Evolutionary conservation across 495 filamentous ascomycete species (phyloP).

Genomic region (Penicillium atrosanguineum): DNA sequence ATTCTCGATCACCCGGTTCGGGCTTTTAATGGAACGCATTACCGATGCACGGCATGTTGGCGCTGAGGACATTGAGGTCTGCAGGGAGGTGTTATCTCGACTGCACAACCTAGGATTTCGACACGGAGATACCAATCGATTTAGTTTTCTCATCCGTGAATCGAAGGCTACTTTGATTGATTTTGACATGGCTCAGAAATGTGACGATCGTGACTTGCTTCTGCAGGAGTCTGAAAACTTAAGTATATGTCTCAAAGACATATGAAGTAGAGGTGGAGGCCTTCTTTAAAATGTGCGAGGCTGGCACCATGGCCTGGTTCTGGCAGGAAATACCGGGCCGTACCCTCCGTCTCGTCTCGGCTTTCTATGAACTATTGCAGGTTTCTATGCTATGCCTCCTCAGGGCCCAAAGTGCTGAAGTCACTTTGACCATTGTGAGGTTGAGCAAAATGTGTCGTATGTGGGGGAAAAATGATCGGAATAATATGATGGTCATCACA

Average conservation of each 20-base stretch:
- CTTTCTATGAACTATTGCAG: too few relatives aligned
- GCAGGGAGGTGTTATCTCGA: conserved; percentile 23
- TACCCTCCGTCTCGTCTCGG: too few relatives aligned
- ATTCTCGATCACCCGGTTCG: conserved; percentile 45
- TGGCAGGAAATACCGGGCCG: background rate
- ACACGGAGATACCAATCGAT: conserved; percentile 45
- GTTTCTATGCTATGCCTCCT: too few relatives aligned
- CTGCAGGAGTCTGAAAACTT: conserved; percentile 8
- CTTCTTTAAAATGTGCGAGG: background rate
- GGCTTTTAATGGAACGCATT: conserved; percentile 43
- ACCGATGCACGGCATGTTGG: conserved; percentile 25
- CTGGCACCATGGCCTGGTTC: background rate
- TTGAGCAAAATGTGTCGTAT: too few relatives aligned
- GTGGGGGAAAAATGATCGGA: too few relatives aligned
- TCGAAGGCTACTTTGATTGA: conserved; percentile 34
- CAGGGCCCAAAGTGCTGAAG: too few relatives aligned
- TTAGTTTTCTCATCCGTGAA: conserved; percentile 41
- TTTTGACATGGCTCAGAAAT: conserved; percentile 24
- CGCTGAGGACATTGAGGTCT: conserved; percentile 29
- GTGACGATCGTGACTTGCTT: conserved; percentile 3
- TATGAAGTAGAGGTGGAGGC: conserved; percentile 10
- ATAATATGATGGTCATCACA: too few relatives aligned
- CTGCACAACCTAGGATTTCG: conserved; percentile 37
- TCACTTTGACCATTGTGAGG: too few relatives aligned
- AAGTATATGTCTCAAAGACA: conserved; percentile 1